phyloP scores from a whole-genome alignment of 495 filamentous ascomycete genomes.

The Aspergillus hancockii region DNA sequence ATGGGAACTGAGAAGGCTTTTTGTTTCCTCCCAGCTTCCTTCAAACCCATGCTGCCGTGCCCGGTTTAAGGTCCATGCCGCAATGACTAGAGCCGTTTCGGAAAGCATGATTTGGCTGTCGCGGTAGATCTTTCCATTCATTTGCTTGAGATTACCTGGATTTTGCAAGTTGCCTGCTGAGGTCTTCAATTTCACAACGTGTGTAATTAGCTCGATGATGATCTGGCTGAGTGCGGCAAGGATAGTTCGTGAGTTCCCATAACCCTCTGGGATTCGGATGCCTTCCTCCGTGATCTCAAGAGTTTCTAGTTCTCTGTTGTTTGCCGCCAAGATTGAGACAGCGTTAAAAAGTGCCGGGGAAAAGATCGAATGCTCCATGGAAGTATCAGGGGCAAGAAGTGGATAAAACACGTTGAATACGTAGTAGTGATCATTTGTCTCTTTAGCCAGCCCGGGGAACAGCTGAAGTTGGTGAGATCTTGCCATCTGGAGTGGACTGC shows the following conservation, averaged over 20 bases:
- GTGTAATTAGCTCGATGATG: conserved; percentile 45
- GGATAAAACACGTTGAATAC: conserved; percentile 50
- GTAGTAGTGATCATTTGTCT: conserved; percentile 45
- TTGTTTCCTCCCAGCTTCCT: conserved; percentile 37
- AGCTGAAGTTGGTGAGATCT: conserved; percentile 36
- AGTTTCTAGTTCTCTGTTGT: conserved; percentile 40
- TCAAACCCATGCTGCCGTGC: conserved; percentile 31
- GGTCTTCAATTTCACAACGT: conserved; percentile 35
- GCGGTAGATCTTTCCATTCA: conserved; percentile 44
- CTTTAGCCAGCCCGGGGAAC: conserved; percentile 33
- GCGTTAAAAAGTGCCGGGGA: conserved; percentile 47
- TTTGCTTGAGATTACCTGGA: conserved; percentile 43
- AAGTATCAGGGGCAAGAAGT: conserved; percentile 31
- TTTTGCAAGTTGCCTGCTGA: conserved; percentile 27
- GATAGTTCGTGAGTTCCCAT: conserved; percentile 39
- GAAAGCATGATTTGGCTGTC: conserved; percentile 43
- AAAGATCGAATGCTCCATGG: conserved; percentile 47
- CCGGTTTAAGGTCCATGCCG: conserved; percentile 40
- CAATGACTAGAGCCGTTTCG: conserved; percentile 42
- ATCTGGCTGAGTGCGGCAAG: conserved; percentile 44
- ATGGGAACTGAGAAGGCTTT: conserved; percentile 32
- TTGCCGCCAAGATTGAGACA: conserved; percentile 43
- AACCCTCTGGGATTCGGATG: conserved; percentile 34
- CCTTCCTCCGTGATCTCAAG: conserved; percentile 35
- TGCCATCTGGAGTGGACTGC: conserved; percentile 42